These are phyloP conservation scores for Stemphylium beticola DNA, from an alignment of 2,329 filamentous ascomycete species.

Conservation along the genomic window DNA sequence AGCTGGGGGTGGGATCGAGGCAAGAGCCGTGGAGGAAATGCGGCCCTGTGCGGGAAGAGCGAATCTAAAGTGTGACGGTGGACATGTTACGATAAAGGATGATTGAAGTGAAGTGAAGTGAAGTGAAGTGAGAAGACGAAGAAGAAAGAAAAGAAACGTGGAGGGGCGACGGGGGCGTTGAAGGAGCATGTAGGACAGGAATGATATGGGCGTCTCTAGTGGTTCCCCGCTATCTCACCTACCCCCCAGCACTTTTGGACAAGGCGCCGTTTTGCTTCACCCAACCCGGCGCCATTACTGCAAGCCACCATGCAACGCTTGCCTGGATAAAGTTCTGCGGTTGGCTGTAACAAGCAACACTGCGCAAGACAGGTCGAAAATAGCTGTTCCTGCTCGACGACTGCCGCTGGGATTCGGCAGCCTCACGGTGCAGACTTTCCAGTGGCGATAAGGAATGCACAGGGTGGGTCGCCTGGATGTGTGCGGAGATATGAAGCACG, in stretches of 20 bases:
- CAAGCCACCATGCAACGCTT: constrained; percentile 40
- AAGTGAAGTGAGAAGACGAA: constrained; percentile 21
- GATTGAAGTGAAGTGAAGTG: constrained; percentile 7
- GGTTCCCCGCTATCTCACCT: constrained; percentile 36
- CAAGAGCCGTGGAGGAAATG: constrained; percentile 17
- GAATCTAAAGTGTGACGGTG: constrained; percentile 38
- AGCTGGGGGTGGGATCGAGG: constrained; percentile 22
- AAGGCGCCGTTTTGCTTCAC: constrained; percentile 40
- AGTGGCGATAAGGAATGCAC: constrained; percentile 18
- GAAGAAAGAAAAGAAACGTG: constrained; percentile 24
- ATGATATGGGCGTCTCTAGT: constrained; percentile 36
- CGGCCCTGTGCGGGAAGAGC: constrained; percentile 18
- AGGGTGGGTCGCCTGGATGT: constrained; percentile 11
- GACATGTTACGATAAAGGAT: constrained; percentile 15
- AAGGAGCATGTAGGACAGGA: constrained; percentile 40
- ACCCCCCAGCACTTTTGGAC: constrained; percentile 25
- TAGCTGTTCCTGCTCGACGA: constrained; percentile 9
- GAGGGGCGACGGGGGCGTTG: constrained; percentile 26
- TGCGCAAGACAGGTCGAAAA: constrained; percentile 12
- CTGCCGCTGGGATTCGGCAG: constrained; percentile 12
- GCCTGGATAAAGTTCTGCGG: constrained; percentile 23
- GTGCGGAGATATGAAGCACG: constrained; percentile 5
- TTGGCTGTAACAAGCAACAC: constrained; percentile 26
- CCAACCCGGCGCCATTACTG: constrained; percentile 32
- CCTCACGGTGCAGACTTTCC: constrained; percentile 12